Evolutionary conservation across 768 basidiomycete species (phyloP).

Genomic region (Clathrus columnatus): DNA sequence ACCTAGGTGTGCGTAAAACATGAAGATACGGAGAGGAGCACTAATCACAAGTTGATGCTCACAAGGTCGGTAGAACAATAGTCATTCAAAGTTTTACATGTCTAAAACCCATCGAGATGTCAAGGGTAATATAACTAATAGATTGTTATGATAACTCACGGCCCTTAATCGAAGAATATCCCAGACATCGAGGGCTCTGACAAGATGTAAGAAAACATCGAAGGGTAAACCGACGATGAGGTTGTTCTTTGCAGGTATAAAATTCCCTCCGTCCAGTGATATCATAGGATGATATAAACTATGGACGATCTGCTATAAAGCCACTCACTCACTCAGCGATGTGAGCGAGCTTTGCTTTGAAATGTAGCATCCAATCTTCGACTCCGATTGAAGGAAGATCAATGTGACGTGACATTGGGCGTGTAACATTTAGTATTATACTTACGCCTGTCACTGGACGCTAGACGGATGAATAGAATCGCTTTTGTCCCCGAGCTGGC

Average conservation of each 20-base stretch:
- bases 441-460: too few species aligned
- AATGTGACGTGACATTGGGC: too few species aligned
- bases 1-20: not conserved
- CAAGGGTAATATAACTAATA: not conserved
- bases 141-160: not conserved
- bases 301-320: not conserved
- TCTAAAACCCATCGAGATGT: not conserved
- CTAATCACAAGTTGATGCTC: not conserved
- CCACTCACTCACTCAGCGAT: not conserved
- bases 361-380: not conserved
- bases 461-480: too few species aligned
- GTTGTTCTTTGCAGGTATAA: not conserved
- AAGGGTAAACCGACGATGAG: constrained; percentile 5
- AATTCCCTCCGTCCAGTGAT: not conserved
- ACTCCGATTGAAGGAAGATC: not conserved
- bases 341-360: not conserved
- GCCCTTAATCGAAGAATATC: constrained; percentile 3
- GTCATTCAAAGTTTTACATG: not conserved
- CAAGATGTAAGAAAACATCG: constrained; percentile 9
- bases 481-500: too few species aligned
- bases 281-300: not conserved
- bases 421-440: too few species aligned
- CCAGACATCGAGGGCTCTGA: not conserved
- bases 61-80: constrained; percentile 1
- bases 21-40: not conserved